phyloP scores from a whole-genome alignment of 345 rosid species.

The Gossypium arboreum region DNA sequence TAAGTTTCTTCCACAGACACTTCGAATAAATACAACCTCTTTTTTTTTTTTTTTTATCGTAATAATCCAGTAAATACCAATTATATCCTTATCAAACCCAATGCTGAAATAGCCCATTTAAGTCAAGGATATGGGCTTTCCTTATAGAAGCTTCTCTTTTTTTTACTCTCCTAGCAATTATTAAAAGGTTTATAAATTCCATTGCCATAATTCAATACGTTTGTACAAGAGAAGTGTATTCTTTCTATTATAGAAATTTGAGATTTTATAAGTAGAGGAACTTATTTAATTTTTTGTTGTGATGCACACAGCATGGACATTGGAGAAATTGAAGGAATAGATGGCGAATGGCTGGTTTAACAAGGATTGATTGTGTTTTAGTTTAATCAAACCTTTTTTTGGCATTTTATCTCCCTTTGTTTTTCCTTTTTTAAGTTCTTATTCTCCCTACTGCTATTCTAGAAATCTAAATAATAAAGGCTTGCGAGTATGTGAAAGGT shows the following conservation, averaged over 20 bases:
- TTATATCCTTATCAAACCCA: not conserved
- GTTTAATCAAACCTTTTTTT: constrained; percentile 51
- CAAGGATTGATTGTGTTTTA: constrained; percentile 56
- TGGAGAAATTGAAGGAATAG: constrained; percentile 86
- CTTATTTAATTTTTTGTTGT: not conserved
- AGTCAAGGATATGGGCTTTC: not conserved
- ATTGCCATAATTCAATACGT: too few relatives aligned
- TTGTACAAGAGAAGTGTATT: too few relatives aligned
- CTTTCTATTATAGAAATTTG: not conserved
- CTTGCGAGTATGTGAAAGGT: constrained; percentile 34
- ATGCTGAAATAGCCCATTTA: not conserved
- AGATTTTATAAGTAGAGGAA: not conserved
- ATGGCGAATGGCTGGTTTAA: constrained; percentile 89
- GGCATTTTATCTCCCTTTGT: constrained; percentile 21
- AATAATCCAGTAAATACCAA: too few relatives aligned
- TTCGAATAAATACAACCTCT: too few relatives aligned
- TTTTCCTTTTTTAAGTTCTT: constrained; percentile 17
- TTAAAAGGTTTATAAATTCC: too few relatives aligned
- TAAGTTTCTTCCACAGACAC: too few relatives aligned
- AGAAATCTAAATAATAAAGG: constrained; percentile 37
- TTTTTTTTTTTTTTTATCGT: too few relatives aligned
- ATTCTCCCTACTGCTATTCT: not conserved
- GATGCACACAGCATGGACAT: constrained; percentile 72
- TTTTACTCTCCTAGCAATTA: too few relatives aligned
- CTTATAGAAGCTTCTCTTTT: not conserved